Percentiles rank a stretch among this genome's conserved stretches.
These are phyloP conservation scores for Boletales sp. DNA, from an alignment of 768 basidiomycete species.

Conservation along the genomic window DNA sequence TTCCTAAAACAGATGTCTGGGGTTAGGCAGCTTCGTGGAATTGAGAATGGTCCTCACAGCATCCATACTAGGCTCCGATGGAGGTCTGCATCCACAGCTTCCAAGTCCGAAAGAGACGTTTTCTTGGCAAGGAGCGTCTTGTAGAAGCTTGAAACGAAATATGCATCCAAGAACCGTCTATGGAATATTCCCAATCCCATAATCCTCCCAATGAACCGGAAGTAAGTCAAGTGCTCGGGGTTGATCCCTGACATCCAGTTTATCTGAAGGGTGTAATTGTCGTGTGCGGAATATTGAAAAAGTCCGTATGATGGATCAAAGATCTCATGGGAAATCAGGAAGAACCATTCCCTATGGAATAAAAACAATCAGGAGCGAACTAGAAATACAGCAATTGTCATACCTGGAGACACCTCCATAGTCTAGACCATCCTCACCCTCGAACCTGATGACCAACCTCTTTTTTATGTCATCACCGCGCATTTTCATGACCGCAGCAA, in stretches of 20 bases:
- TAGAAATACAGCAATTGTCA: slow-evolving; percentile 7
- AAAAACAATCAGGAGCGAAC: slow-evolving; percentile 1
- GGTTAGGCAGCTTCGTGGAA: neutral
- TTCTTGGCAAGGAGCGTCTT: slow-evolving; percentile 70
- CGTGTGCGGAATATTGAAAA: slow-evolving; percentile 76
- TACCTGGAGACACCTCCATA: slow-evolving; percentile 76
- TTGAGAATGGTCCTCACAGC: slow-evolving; percentile 47
- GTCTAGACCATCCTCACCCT: slow-evolving; percentile 77
- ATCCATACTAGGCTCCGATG: slow-evolving; percentile 71
- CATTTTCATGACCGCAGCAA: slow-evolving; percentile 77
- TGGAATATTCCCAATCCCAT: slow-evolving; percentile 78
- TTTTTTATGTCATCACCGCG: slow-evolving; percentile 69
- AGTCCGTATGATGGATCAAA: slow-evolving; percentile 82
- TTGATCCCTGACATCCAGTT: slow-evolving; percentile 75
- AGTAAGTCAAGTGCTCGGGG: slow-evolving; percentile 74
- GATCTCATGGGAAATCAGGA: slow-evolving; percentile 78
- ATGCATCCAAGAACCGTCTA: slow-evolving; percentile 72
- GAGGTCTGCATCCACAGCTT: slow-evolving; percentile 65
- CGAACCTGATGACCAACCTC: slow-evolving; percentile 70
- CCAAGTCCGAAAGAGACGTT: slow-evolving; percentile 59
- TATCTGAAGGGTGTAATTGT: slow-evolving; percentile 79
- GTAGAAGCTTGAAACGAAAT: slow-evolving; percentile 78
- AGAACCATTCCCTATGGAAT: slow-evolving; percentile 72
- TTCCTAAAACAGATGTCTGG: slow-evolving; percentile 40
- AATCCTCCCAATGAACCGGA: slow-evolving; percentile 76